Conservation (phyloP, 345 rosid genomes). For the Rubroshorea leprosula region DNA sequence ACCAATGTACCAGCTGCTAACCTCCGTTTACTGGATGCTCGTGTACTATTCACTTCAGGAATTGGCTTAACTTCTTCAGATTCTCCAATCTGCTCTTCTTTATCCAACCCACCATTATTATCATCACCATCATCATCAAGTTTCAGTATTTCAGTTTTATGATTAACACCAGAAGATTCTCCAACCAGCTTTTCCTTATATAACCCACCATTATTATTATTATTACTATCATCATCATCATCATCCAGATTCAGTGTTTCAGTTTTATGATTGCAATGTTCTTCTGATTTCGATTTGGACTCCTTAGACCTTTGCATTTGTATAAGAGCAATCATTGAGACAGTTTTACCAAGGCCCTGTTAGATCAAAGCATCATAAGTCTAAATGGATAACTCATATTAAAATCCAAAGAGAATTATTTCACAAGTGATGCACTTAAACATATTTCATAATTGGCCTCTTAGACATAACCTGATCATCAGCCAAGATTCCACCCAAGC, state of each 20-base stretch:
- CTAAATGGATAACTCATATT: not conserved
- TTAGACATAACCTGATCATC: conserved; percentile 76
- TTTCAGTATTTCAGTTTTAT: conserved; percentile 38
- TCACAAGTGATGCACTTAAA: not conserved
- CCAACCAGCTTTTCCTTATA: conserved; percentile 39
- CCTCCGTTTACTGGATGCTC: conserved; percentile 39
- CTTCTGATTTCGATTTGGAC: conserved; percentile 52
- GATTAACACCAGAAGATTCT: conserved; percentile 37
- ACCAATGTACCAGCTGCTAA: conserved; percentile 88
- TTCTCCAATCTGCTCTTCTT: conserved; percentile 40
- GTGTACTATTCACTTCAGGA: conserved; percentile 54
- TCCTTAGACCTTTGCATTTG: conserved; percentile 58
- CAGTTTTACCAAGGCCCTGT: conserved; percentile 97
- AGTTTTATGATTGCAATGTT: conserved; percentile 35
- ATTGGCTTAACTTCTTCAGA: conserved; percentile 26
- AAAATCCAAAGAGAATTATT: conserved; percentile 3
- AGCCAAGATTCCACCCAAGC: conserved; percentile 94
- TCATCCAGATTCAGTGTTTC: conserved; percentile 48
- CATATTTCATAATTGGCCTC: not conserved
- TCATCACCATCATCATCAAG: conserved; percentile 51
- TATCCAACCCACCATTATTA: conserved; percentile 12
- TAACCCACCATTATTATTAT: too few relatives aligned
- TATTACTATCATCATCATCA: conserved; percentile 38
- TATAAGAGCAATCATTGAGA: conserved; percentile 90
- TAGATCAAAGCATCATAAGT: conserved; percentile 18